A percentile compares a stretch with the other conserved stretches of the same genome.
Conservation (phyloP, 805 yeast genomes). For the Debaryomyces castellii region DNA sequence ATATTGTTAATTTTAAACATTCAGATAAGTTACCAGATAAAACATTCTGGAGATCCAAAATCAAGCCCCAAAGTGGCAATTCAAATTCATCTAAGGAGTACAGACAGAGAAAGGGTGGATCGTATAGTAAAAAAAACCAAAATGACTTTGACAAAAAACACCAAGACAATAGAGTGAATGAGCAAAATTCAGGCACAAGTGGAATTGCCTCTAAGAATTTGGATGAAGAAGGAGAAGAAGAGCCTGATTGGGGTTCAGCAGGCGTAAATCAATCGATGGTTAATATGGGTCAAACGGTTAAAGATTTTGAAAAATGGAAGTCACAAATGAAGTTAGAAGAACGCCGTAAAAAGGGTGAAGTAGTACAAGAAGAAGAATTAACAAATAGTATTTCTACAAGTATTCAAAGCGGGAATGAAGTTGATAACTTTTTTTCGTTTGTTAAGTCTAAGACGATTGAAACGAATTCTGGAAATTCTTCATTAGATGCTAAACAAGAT, state of each 20-base stretch:
- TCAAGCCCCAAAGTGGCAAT: slow-evolving; percentile 9
- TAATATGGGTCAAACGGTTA: slow-evolving; percentile 51
- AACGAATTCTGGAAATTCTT: slow-evolving; percentile 1
- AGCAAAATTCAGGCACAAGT: background rate
- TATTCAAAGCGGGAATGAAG: slow-evolving; percentile 33
- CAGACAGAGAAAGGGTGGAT: slow-evolving; percentile 14
- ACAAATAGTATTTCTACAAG: slow-evolving; percentile 12
- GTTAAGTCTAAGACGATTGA: slow-evolving; percentile 28
- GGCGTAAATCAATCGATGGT: slow-evolving; percentile 20
- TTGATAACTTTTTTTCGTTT: slow-evolving; percentile 44
- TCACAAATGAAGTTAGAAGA: slow-evolving; percentile 52
- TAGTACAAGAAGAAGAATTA: slow-evolving; percentile 9
- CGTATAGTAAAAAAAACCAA: slow-evolving; percentile 15
- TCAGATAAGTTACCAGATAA: slow-evolving; percentile 42
- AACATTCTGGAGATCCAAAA: slow-evolving; percentile 48
- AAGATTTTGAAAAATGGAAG: slow-evolving; percentile 63
- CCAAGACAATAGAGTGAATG: background rate
- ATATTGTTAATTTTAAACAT: slow-evolving; percentile 28
- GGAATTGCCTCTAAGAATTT: slow-evolving; percentile 27
- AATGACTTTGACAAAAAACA: slow-evolving; percentile 13
- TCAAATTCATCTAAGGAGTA: slow-evolving; percentile 7
- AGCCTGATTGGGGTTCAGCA: slow-evolving; percentile 42
- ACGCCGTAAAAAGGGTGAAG: slow-evolving; percentile 45
- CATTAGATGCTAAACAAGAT: slow-evolving; percentile 5
- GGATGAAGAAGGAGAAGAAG: slow-evolving; percentile 35